phyloP scores from a whole-genome alignment of 2,329 filamentous ascomycete genomes.

The Metarhizium sp. region DNA sequence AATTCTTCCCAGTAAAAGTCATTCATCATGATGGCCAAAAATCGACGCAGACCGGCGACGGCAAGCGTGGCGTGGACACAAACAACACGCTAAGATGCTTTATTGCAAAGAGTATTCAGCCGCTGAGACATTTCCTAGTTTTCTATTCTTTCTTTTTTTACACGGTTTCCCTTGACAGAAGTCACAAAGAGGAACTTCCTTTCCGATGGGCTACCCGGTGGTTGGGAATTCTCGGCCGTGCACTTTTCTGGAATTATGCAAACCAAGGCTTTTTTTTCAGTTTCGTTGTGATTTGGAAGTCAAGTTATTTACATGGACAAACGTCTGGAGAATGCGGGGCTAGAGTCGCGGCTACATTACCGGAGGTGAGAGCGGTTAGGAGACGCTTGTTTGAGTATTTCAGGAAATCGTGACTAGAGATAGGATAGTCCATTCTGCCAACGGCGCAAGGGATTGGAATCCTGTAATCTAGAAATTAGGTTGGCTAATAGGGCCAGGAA shows the following conservation, averaged over 20 bases:
- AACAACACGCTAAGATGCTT: no score
- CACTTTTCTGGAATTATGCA: not conserved
- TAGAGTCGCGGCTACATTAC: not conserved
- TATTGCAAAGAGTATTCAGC: no score
- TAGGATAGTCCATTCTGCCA: slow-evolving; percentile 3
- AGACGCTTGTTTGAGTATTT: slow-evolving; percentile 3
- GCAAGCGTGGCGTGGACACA: no score
- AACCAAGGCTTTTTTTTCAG: not conserved
- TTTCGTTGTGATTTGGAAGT: not conserved
- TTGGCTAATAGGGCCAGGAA: not conserved
- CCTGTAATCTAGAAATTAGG: not conserved
- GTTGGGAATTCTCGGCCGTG: not conserved
- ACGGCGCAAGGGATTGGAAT: not conserved
- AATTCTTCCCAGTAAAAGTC: not conserved
- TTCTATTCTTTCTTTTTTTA: no score
- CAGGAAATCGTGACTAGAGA: slow-evolving; percentile 5
- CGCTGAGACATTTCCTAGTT: no score
- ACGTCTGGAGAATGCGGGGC: not conserved
- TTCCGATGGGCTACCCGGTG: no score
- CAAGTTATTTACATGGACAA: not conserved
- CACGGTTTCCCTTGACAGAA: no score
- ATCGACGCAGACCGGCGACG: not conserved
- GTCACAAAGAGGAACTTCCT: no score
- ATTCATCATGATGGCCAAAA: not conserved
- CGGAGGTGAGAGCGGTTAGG: not conserved